Base-by-base conservation (phyloP, 495 filamentous ascomycete genomes). In the Penicillium steckii region DNA sequence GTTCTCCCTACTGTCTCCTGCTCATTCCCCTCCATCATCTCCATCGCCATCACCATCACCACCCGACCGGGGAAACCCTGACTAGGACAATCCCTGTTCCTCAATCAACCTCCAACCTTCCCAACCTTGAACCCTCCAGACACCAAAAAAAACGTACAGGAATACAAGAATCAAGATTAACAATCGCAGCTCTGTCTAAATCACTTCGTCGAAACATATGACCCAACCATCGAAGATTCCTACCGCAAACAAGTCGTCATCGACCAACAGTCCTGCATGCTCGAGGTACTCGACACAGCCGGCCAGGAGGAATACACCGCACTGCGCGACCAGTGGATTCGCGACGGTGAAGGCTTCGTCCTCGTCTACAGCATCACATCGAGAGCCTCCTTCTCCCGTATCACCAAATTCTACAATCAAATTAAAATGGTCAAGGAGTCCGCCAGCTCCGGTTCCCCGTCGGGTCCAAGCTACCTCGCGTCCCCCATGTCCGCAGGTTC, bases 221-320 rank as follows among this genome's bases (percentile, higher is more conserved):
- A 98, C 72, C 94, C 94, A 22, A 97, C 90, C 53, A 95, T 95
- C 65, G 90, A 95, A 75, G 90, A 98, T 61, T 97, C 93, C 13
- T 98, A 98, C 71, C 85, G 94, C 56, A 97, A 97, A 76, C 95
- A 97, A 74, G 92, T 96, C 49, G 93, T 97, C 55, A 97, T 97
- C 68, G 94, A 98, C 70, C 83, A 86, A 52, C 90, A 95, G 65
- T 88, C 94, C 18, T 97, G 94, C 77, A 97, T 98, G 94, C 82
- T 97, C 61, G 94, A 98, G 74, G 93, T 97, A 30, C 81, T 98
- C 52, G 94, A 98, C 76, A 98, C 95, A 25, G 94, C 94, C 26
- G 94, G 94, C n/a, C 95, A 98, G 72, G 94, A 98, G 74, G 94
- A 98, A 73, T 98, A 98, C 70, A 97, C 92, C 47, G 94, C 95